Percentiles rank a stretch among this genome's conserved stretches.
These are phyloP conservation scores for Fusarium falciforme DNA, from an alignment of 2,329 filamentous ascomycete species.

Conservation along the genomic window DNA sequence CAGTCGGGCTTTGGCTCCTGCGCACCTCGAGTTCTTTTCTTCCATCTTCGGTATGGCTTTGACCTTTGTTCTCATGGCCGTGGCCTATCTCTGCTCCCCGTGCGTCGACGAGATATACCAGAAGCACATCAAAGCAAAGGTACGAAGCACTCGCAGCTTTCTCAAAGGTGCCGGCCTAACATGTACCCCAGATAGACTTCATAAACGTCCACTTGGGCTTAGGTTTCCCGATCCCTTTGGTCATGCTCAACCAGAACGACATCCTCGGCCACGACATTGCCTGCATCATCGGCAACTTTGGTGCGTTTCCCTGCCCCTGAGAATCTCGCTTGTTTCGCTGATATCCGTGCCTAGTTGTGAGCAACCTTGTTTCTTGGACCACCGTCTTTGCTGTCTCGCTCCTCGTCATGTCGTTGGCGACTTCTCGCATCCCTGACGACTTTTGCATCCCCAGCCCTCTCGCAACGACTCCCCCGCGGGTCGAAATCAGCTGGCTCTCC, in stretches of 20 bases:
- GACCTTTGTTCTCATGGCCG: constrained; percentile 51
- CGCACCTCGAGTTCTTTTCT: constrained; percentile 56
- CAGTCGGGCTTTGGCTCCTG: constrained; percentile 49
- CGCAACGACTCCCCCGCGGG: neutral
- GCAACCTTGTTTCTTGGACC: constrained; percentile 51
- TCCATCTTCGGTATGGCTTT: constrained; percentile 61
- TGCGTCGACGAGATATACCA: constrained; percentile 45
- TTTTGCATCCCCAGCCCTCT: constrained; percentile 16
- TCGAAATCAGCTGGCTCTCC: constrained; percentile 36
- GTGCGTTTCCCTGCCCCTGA: constrained; percentile 45
- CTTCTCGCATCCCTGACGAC: constrained; percentile 6
- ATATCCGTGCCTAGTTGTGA: constrained; percentile 44
- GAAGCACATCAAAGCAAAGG: constrained; percentile 49
- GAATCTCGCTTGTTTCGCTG: constrained; percentile 1
- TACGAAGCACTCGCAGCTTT: constrained; percentile 13
- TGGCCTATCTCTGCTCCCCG: constrained; percentile 28
- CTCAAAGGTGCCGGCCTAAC: neutral
- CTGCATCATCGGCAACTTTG: constrained; percentile 57
- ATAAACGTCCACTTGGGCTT: constrained; percentile 64
- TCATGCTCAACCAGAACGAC: constrained; percentile 56
- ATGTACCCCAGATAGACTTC: constrained; percentile 56
- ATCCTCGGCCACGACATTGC: constrained; percentile 52
- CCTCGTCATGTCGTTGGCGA: constrained; percentile 24
- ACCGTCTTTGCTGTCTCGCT: constrained; percentile 45
- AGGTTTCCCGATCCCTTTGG: constrained; percentile 62